Percentiles rank a stretch among this genome's conserved stretches.
phyloP scores from a whole-genome alignment of 371 early-diverging fungal genomes.

The Mucor saturninus region DNA sequence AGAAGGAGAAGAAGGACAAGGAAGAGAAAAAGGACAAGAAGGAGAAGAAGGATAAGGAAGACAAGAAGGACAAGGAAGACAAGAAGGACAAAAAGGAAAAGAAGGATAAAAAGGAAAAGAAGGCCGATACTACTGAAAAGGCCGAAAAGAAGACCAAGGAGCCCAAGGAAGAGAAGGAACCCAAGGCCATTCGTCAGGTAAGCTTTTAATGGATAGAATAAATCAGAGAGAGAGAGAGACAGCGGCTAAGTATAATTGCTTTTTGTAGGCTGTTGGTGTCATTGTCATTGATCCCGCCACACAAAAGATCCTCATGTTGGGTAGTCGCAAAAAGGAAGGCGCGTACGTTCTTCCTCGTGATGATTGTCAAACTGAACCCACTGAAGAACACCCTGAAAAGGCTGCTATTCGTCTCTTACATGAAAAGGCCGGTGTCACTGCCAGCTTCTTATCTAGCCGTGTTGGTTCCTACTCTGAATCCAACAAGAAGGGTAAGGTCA shows the following conservation, averaged over 20 bases:
- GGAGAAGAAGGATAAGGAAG: conserved; percentile 20
- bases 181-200: conserved; percentile 32
- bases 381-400: conserved; percentile 38
- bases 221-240: too few species aligned
- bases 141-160: conserved; percentile 11
- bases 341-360: conserved; percentile 46
- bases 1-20: conserved; percentile 28
- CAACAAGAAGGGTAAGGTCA: conserved; percentile 48
- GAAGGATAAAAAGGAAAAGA: conserved; percentile 40
- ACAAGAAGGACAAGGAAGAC: conserved; percentile 17
- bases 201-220: too few species aligned
- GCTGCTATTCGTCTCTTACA: conserved; percentile 44
- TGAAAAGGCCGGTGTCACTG: conserved; percentile 39
- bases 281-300: conserved; percentile 38
- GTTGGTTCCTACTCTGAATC: conserved; percentile 47
- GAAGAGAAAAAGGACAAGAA: conserved; percentile 35
- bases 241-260: neutral
- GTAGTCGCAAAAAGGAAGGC: conserved; percentile 43
- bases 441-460: conserved; percentile 22
- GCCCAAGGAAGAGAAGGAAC: neutral
- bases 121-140: conserved; percentile 33
- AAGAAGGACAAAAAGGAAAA: conserved; percentile 35
- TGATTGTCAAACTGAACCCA: conserved; percentile 29
- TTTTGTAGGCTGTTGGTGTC: conserved; percentile 39
- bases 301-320: conserved; percentile 36